Base-by-base conservation (phyloP, 768 basidiomycete genomes). In the Suillus alpinus region DNA sequence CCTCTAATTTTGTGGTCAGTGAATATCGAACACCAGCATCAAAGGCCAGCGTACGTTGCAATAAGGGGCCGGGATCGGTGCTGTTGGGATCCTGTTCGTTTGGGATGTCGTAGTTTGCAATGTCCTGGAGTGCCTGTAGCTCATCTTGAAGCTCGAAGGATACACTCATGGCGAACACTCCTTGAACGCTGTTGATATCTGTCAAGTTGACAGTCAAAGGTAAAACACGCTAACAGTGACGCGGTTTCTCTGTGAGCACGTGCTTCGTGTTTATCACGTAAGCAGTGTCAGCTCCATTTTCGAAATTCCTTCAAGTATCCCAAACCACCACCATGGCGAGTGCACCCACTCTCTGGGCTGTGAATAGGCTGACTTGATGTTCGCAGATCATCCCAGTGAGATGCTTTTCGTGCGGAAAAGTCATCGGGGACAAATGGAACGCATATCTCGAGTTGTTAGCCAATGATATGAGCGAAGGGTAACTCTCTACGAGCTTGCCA, bases 341-440 rank as follows among this genome's bases (percentile, higher is more conserved):
- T 41, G 31, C 29, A 7, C 20, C 31, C 8, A 13, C 14, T 9
- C n/a, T 8, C 4, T 4, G n/a, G 14, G 46, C 20, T 20, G 9
- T 16, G 0, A 6, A 56, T 14, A 37, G 18, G 23, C 8, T 31
- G 37, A 16, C n/a, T 53, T 46, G 2, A 43, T 12, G 29, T 16
- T 23, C 4, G 8, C 23, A 96, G 95, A 98, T 98, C 63, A 96
- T 97, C 65, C 95, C 95, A 50, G 92, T 98, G 8, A 87, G 95
- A 46, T 96, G 95, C 66, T 97, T 97, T 71, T 94, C 95, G 16
- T 96, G 94, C 70, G 96, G 96, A 49, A 98, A 98, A 76, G 95
- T 98, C 63, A 89, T 98, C 44, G 94, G 96, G 52, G 94, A 98
- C 80, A 92, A 97, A 65, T 98, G 96, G 95, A 89, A 85, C 60